These are phyloP conservation scores for Wilcoxina mikolae DNA, from an alignment of 495 filamentous ascomycete genomes.

Conservation along the genomic window DNA sequence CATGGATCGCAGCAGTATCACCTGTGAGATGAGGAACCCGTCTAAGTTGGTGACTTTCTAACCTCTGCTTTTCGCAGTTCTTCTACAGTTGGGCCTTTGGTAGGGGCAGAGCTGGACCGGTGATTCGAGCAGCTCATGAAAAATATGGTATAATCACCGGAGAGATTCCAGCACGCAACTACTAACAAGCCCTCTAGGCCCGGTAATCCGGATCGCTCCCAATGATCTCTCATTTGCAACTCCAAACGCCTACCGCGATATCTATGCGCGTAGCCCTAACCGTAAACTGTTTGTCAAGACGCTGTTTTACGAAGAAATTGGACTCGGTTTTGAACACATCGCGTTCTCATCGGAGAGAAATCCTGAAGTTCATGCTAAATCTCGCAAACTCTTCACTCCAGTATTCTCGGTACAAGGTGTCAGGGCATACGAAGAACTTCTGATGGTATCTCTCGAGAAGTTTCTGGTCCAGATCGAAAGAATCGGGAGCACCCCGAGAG, in stretches of 20 bases:
- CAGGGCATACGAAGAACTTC: neutral
- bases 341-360: neutral
- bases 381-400: neutral
- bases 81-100: neutral
- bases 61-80: neutral
- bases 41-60: no score
- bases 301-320: neutral
- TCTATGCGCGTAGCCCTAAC: neutral
- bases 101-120: neutral
- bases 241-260: neutral
- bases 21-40: no score
- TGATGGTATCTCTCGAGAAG: neutral
- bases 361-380: neutral
- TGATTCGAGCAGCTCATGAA: neutral
- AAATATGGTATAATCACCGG: no score
- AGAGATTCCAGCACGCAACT: no score
- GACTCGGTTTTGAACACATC: neutral
- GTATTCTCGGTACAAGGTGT: neutral
- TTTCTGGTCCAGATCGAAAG: neutral
- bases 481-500: neutral
- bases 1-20: slow-evolving; percentile 8
- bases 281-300: neutral
- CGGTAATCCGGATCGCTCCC: slow-evolving; percentile 14
- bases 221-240: slow-evolving; percentile 6
- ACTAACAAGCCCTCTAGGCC: no score